Percentiles rank a stretch among this genome's conserved stretches.
These are phyloP conservation scores for Raffaelea ambrosiae DNA, from an alignment of 2,329 filamentous ascomycete species.

Conservation along the genomic window DNA sequence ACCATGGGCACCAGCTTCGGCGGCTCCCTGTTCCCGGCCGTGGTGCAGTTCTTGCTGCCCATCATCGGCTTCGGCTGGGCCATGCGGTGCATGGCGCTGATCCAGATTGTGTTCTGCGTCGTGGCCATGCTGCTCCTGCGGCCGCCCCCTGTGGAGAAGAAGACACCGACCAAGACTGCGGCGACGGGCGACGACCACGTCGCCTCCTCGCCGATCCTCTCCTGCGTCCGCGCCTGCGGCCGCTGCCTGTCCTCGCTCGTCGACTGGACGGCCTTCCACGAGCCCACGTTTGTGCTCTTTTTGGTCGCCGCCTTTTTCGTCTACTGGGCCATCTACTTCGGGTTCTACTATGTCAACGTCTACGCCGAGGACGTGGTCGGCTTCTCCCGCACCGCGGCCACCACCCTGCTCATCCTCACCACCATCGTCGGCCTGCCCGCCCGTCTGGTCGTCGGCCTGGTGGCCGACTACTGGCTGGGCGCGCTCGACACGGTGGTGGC, in stretches of 20 bases:
- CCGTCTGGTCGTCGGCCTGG: conserved; percentile 41
- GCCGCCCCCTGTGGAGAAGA: conserved; percentile 21
- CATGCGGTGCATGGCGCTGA: conserved; percentile 50
- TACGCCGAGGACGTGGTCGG: conserved; percentile 27
- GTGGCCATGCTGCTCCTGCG: conserved; percentile 33
- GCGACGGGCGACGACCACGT: not conserved
- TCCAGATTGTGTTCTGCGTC: conserved; percentile 40
- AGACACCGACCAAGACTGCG: conserved; percentile 18
- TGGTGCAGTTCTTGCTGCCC: conserved; percentile 49
- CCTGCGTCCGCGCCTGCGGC: not conserved
- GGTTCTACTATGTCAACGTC: conserved; percentile 36
- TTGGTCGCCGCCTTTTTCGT: conserved; percentile 27
- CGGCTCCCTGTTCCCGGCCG: conserved; percentile 54
- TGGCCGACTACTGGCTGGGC: conserved; percentile 44
- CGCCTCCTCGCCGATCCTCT: not conserved
- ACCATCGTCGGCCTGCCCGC: conserved; percentile 48
- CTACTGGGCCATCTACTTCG: conserved; percentile 46
- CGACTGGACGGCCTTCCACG: conserved; percentile 41
- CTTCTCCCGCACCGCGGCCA: conserved; percentile 39
- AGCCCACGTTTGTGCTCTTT: conserved; percentile 34
- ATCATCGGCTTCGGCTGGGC: conserved; percentile 58
- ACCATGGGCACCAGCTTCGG: conserved; percentile 54
- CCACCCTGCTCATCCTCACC: conserved; percentile 46
- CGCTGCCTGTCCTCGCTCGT: conserved; percentile 29
- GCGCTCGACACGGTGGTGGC: conserved; percentile 43